Percentiles rank a stretch among this genome's conserved stretches.
phyloP scores from a whole-genome alignment of 495 filamentous ascomycete genomes.

The Lindgomyces ingoldianus region DNA sequence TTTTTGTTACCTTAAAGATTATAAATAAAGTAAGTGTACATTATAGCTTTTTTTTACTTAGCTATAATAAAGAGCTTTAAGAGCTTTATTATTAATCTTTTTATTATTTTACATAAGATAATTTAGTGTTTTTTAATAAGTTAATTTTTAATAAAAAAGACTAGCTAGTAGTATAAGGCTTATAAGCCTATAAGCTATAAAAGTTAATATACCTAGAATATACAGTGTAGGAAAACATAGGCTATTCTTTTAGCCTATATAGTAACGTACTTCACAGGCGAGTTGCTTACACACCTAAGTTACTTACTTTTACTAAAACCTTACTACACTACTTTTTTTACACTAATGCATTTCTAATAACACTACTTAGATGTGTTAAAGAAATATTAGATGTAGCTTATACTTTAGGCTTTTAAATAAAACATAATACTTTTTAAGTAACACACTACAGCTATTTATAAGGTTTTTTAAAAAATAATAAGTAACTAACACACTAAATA shows the following conservation, averaged over 20 bases:
- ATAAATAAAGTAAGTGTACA: not conserved
- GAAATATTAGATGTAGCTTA: too few relatives aligned
- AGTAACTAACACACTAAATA: too few relatives aligned
- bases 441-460: too few relatives aligned
- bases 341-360: too few relatives aligned
- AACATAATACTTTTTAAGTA: too few relatives aligned
- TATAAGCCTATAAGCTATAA: conserved; percentile 1
- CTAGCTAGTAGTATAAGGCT: conserved; percentile 6
- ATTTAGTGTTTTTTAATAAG: conserved; percentile 10
- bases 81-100: not conserved
- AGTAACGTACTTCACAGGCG: too few relatives aligned
- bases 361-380: too few relatives aligned
- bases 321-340: too few relatives aligned
- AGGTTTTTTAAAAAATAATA: too few relatives aligned
- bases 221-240: not conserved
- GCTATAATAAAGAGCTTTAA: not conserved
- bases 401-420: too few relatives aligned
- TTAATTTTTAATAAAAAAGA: conserved; percentile 13
- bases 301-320: too few relatives aligned
- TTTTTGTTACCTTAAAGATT: not conserved
- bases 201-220: not conserved
- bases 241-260: conserved; percentile 13
- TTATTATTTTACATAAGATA: not conserved
- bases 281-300: too few relatives aligned
- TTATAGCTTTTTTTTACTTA: not conserved